Base-by-base conservation (phyloP, 139 green algal genomes). In the Chlamydomonas schloesseri region DNA sequence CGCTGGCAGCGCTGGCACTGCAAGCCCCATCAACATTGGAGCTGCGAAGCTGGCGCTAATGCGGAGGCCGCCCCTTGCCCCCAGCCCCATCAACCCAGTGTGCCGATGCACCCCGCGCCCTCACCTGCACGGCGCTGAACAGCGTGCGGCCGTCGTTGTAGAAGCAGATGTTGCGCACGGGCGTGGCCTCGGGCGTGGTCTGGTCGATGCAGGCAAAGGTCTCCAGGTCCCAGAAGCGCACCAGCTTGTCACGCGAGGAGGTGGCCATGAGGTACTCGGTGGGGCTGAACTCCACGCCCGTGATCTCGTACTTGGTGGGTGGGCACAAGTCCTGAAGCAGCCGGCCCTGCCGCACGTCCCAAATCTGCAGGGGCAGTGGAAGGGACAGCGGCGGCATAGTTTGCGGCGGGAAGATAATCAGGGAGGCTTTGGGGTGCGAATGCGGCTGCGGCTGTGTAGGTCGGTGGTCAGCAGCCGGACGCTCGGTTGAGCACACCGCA, bases 171-270 rank as follows among this genome's bases (percentile, higher is more conserved):
- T 89, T 91, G 2, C 90, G 84, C 36, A 97, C 84, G 65, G 67
- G 84, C 37, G 91, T 93, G 3, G 92, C 83, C 62, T 98, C 96
- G 21, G 91, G 90, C 3, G 91, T 86, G 2, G 93, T 90, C 24
- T 71, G 90, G 47, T 94, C 94, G 21, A 97, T 78, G 23, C 88
- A 72, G 28, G 92, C 76, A 69, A 93, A 94, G 14, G 79, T 93
- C 67, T 98, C 96, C 34, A 98, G 90, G 88, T 98, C 96, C 96
- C 96, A 98, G 14, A 97, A 82, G 71, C 90, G 82, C 37, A 72
- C 47, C 53, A 87, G 69, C 60, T 95, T 92, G 83, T 98, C 96
- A 23, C 82, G 78, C 20, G 90, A 94, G 46, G 81, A 85, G 24
- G 94, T 96, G 14, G 94, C 96, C 71, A 98, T 74, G 24, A 98